Percentiles rank a stretch among this genome's conserved stretches.
phyloP scores from a whole-genome alignment of 495 filamentous ascomycete genomes.

The Viridothelium virens region DNA sequence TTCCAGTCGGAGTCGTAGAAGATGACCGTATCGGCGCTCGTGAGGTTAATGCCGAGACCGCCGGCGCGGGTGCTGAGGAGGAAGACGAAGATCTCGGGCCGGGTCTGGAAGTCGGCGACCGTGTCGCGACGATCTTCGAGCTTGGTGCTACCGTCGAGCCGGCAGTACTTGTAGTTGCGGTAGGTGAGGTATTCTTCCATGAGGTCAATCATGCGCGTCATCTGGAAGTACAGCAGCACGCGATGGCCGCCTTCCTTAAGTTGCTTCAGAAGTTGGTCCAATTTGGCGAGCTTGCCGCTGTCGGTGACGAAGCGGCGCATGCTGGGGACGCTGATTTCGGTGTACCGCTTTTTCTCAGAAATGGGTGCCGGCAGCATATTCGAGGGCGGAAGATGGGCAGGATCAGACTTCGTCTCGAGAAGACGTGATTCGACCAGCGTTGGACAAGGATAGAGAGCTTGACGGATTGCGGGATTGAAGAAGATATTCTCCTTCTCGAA shows the following conservation, averaged over 20 bases:
- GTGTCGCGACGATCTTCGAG: conserved; percentile 95
- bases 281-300: conserved; percentile 87
- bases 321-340: conserved; percentile 86
- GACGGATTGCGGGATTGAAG: conserved; percentile 70
- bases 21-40: conserved; percentile 86
- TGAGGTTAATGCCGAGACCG: conserved; percentile 96
- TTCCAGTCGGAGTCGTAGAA: conserved; percentile 99
- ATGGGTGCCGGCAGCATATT: conserved; percentile 66
- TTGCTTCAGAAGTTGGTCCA: conserved; percentile 77
- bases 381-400: conserved; percentile 52
- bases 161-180: conserved; percentile 96
- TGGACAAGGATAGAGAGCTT: conserved; percentile 61
- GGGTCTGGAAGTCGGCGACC: conserved; percentile 90
- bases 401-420: conserved; percentile 59
- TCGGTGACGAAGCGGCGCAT: conserved; percentile 98
- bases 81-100: conserved; percentile 92
- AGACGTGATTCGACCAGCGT: conserved; percentile 63
- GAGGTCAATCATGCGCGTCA: conserved; percentile 99
- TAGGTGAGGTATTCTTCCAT: conserved; percentile 99
- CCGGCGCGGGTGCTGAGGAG: conserved; percentile 90
- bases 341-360: conserved; percentile 73
- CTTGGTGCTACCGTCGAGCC: conserved; percentile 95
- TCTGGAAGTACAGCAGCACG: conserved; percentile 99
- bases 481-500: conserved; percentile 64
- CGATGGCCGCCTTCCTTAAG: conserved; percentile 90